These are phyloP conservation scores for Wickerhamiella bombiphila DNA, from an alignment of 805 yeast genomes.

Conservation along the genomic window DNA sequence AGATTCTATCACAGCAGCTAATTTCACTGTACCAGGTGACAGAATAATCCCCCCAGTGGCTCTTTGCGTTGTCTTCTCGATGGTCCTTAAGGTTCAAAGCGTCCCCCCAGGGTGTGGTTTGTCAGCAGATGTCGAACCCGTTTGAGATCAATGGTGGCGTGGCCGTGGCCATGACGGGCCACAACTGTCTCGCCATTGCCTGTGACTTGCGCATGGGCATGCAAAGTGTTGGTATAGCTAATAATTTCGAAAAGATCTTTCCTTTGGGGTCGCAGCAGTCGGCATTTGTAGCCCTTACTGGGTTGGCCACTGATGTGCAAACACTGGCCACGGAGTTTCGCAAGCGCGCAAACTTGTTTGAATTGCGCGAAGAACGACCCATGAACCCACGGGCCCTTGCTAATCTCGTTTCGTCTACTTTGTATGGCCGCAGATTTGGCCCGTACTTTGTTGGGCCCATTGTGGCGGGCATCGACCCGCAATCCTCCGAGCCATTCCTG, in stretches of 20 bases:
- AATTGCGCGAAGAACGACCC: slow-evolving; percentile 75
- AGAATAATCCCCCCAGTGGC: too few species aligned
- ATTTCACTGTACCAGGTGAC: too few species aligned
- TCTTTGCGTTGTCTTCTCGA: too few species aligned
- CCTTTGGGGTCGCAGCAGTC: slow-evolving; percentile 49
- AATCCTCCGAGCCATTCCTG: slow-evolving; percentile 70
- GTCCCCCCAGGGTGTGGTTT: too few species aligned
- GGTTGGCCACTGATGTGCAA: slow-evolving; percentile 85
- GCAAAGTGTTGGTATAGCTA: slow-evolving; percentile 83
- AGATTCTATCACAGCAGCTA: too few species aligned
- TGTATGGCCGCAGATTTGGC: slow-evolving; percentile 79
- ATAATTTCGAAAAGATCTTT: slow-evolving; percentile 86
- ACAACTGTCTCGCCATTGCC: slow-evolving; percentile 96
- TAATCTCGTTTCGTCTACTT: slow-evolving; percentile 74
- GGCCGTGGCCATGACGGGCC: slow-evolving; percentile 97
- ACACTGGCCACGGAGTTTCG: slow-evolving; percentile 71
- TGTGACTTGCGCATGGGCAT: slow-evolving; percentile 87
- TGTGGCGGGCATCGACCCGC: slow-evolving; percentile 85
- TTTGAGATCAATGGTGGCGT: slow-evolving; percentile 53
- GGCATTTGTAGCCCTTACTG: slow-evolving; percentile 82
- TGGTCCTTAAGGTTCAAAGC: too few species aligned
- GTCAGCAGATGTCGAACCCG: slow-evolving; percentile 26
- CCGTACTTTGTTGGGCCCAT: slow-evolving; percentile 96
- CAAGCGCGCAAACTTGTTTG: slow-evolving; percentile 74
- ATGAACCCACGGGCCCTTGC: slow-evolving; percentile 93